Base-by-base conservation (phyloP, 2,329 filamentous ascomycete species). In the Alternaria sp. region DNA sequence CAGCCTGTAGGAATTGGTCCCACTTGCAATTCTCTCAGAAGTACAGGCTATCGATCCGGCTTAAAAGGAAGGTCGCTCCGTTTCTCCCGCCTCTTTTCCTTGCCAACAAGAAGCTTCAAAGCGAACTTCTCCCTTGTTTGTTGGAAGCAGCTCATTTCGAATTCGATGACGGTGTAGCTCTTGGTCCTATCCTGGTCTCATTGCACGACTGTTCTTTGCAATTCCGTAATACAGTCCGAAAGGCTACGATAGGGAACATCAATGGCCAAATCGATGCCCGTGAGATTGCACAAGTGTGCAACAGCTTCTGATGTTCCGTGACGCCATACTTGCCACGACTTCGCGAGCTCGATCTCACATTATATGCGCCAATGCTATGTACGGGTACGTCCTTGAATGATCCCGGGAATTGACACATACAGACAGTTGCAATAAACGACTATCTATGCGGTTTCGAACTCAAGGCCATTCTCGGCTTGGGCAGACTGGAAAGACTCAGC, bases 41-140 rank as follows among this genome's bases (percentile, higher is more conserved):
- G 8, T 21, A 37, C 24, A 17, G 28, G 48, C 14, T 6, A 14
- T 29, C 23, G n/a, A 31, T 24, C 9, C n/a, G 31, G 28, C 9
- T 28, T 17, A 46, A 52, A 40, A 45, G 23, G 42, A 54, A 29
- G 9, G 13, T 13, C 24, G 17, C 48, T 10, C 29, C 46, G 6
- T 52, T 57, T 29, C 21, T 57, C 5, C 48, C 54, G 3, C n/a
- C 50, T 39, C 31, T 57, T 11, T 57, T 40, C 28, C 34, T 57
- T 5, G 34, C 23, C 21, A 56, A 29, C 31, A 50, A 51, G 37
- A 21, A 40, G 36, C 41, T 54, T 14, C 52, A 48, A 23, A 29
- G 26, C 3, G 34, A 54, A 10, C 26, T 41, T 10, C 26, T 49
- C 17, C 8, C n/a, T 29, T 54, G 52, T 37, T 31, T 54, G 13